Base-by-base conservation (phyloP, 1,284 basidiomycete genomes). In the Microbotryum lychnidis-dioicae region DNA sequence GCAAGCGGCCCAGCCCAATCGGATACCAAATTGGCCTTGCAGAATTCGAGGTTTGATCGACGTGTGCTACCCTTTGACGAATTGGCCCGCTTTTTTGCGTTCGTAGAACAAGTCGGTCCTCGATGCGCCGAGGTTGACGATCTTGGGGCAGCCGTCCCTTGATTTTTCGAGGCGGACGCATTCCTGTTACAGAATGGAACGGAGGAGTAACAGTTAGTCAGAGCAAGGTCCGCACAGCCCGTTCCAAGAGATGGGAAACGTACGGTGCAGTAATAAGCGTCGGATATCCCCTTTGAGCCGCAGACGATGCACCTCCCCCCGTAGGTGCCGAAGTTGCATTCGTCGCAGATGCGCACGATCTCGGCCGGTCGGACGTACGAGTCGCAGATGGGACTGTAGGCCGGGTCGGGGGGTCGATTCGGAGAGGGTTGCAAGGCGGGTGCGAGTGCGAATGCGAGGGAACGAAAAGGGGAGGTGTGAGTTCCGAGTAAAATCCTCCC, bases 291-390 rank as follows among this genome's bases (percentile, higher is more conserved):
- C 70, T 89, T 89, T 55, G 89, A 85, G 54, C 91, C 89, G 72
- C 96, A 98, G 68, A 98, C 93, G 77, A 98, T 97, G 76, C 96
- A 99, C 67, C 91, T 82, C 60, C 92, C 91, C 29, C 93, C 92
- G 74, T 93, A 96, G 58, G 91, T 93, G 63, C 96, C 96, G 62
- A 76, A 98, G 76, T 97, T 97, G 78, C 96, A 98, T 79, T 98
- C 94, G 75, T 98, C 96, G 76, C 96, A 98, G 72, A 97, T 96
- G 71, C 92, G 85, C 61, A 98, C 96, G 61, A 98, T 81, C 20
- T 94, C 97, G 78, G 96, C 91, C 64, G 96, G 96, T 69, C 96
- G 85, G 63, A 99, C 96, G 78, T 97, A 97, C 61, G 94, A 98
- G 79, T 99, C 96, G 78, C 96, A 99, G 61, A 98, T 90, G 12